phyloP scores from a whole-genome alignment of 2,329 filamentous ascomycete genomes.

The Alternaria gansuensis region DNA sequence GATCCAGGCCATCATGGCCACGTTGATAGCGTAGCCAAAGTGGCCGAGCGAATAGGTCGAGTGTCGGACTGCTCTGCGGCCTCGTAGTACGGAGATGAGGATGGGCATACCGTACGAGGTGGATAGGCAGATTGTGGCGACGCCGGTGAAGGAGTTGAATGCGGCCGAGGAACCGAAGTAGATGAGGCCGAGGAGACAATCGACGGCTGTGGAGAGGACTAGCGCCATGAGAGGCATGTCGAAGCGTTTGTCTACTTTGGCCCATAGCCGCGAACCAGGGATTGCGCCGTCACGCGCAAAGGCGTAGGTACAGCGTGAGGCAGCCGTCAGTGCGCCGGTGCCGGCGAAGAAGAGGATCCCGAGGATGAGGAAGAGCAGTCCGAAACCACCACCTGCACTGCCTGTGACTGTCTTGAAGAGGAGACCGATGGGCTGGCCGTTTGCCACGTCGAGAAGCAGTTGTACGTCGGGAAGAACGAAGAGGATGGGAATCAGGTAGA shows the following conservation, averaged over 20 bases:
- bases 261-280: constrained; percentile 73
- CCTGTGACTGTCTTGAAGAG: constrained; percentile 80
- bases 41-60: constrained; percentile 74
- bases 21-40: constrained; percentile 74
- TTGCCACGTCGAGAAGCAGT: constrained; percentile 70
- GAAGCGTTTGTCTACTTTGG: constrained; percentile 69
- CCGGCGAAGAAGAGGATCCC: constrained; percentile 81
- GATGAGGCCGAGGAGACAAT: constrained; percentile 77
- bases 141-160: constrained; percentile 81
- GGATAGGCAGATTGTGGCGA: constrained; percentile 80
- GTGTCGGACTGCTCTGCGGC: constrained; percentile 70
- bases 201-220: constrained; percentile 71
- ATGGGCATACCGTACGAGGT: constrained; percentile 81
- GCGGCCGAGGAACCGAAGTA: constrained; percentile 81
- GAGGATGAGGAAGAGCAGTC: constrained; percentile 76
- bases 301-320: constrained; percentile 77
- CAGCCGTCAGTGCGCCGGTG: constrained; percentile 76
- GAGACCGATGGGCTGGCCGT: constrained; percentile 77
- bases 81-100: constrained; percentile 72
- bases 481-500: constrained; percentile 76
- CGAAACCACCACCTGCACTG: constrained; percentile 76
- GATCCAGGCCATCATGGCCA: constrained; percentile 75
- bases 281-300: constrained; percentile 80
- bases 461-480: constrained; percentile 77
- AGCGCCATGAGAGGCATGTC: constrained; percentile 77